Evolutionary conservation across 441 rosid genomes (phyloP), one percentile per base, ranked within the genome.

Genomic region (Erysimum pusillum): DNA sequence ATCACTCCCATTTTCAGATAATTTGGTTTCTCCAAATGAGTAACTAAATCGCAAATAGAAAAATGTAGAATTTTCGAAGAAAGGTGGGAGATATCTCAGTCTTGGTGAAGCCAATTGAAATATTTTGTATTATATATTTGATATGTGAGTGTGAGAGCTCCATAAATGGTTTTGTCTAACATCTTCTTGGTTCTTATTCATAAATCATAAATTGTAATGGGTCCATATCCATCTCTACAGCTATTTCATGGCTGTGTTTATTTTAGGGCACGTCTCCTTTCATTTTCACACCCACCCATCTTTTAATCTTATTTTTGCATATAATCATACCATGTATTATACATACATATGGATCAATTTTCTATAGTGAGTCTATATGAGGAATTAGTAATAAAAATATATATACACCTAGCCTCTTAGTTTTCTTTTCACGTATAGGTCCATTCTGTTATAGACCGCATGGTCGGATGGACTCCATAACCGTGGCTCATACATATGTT

Each of bases 221-320:
- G 82, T 68, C 82, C 78, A 78, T 72, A 44, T 62, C 20, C 45
- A 54, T 46, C 48, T 62, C 76, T 45, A 73, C 82, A 79, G 78
- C 82, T 74, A 79, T 74, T 63, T 56, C 75, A 62, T 74, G 78
- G 71, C 78, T 79, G 82, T 73, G 73, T 71, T 58, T 64, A 66
- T 67, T 67, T 17, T 28, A 15, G 46, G 61, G 76, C 54, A 49
- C 65, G 71, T 18, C 51, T 72, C 64, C 81, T 67, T 73, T 78
- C 77, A 22, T 59, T 77, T 71, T 78, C 81, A 17, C 9, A 73
- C 60, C 63, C 70, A 60, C 65, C 28, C 62, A 42, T 44, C 2
- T 46, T 41, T 67, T 56, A 25, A 25, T 25, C 28, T 15, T 15
- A 5, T 49, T 22, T 52, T 38, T n/a, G 5, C 9, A 58, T 12